Base-by-base conservation (phyloP, 2,329 filamentous ascomycete species). In the Thielaviopsis ethacetica region DNA sequence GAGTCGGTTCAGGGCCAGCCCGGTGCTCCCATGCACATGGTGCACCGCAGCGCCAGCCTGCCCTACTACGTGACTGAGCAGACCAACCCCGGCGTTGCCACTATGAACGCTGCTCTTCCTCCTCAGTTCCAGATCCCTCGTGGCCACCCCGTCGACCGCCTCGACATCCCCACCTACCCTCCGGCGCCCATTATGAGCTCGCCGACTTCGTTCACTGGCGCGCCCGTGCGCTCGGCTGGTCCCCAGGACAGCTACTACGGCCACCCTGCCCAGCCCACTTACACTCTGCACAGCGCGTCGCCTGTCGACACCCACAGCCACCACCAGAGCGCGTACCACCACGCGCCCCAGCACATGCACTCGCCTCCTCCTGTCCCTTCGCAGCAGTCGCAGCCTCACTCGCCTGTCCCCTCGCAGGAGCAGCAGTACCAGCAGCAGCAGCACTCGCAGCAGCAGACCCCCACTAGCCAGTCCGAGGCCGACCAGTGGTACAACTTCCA, bases 51-150 rank as follows among this genome's bases (percentile, higher is more conserved):
- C n/a, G 65, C 73, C 5, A 75, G 72, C 66, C 70, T 78, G 65
- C 71, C 74, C 2, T 81, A 76, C 66, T 85, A 82, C 64, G 74
- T 83, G 30, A 76, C 81, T 0, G 81, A 84, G 59, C 78, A 82
- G 63, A 76, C 74, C 66, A 83, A 83, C 64, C 80, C 81, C 10
- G 79, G 76, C 13, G 76, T 84, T 5, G 80, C 79, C 34, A 83
- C 79, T 13, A 78, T 83, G 75, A 80, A 78, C 68, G 75, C 78
- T 12, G 75, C 73, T 63, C 69, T 80, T 54, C 71, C 74, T n/a
- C 68, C 72, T 6, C 70, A 75, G 59, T 80, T 80, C 67, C 76
- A 79, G 56, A 71, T 80, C 55, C 72, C 75, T n/a, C 72, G 74
- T 41, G 74, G 75, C 63, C 73, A 75, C 53, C 63, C 60, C 7